Base-by-base conservation (phyloP, 306 rosid genomes). In the Comarum palustre region DNA sequence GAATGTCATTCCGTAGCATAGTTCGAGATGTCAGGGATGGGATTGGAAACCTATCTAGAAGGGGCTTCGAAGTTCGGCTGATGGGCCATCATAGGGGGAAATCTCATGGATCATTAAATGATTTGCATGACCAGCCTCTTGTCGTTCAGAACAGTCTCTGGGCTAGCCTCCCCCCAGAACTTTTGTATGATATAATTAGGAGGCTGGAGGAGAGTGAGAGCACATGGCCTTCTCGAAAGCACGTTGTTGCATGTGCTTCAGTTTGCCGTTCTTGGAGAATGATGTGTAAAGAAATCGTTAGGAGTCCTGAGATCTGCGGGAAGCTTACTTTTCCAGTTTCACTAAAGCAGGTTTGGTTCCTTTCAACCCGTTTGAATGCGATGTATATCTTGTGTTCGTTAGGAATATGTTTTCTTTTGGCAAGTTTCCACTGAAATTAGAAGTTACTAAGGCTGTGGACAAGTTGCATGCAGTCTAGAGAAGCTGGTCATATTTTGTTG, bases 1-100 rank as follows among this genome's bases (percentile, higher is more conserved):
- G 64, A 83, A 91, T 92, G 97, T 92, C 97, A 10, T 92, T 92
- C 85, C 91, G 96, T 27, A 92, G 96, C 80, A 92, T 92, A 80
- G 91, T 92, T 67, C 97, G 97, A 48, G 97, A 92, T 16, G 88
- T 92, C 24, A 87, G 96, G 79, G 97, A 89, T 78, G 90, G 97
- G 32, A 82, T 92, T 50, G 97, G 97, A 78, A 92, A 96, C 81
- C 84, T 92, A 66, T 92, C 97, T 38, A 80, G 96, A 69, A 86
- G 97, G 50, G 86, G 96, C 69, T 89, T 92, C 76, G 97, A 89
- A 82, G 84, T 92, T 52, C 78, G 92, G 74, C 74, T 92, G 64
- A 75, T 85, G 8, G 85, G 96, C 19, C 96, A 86, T 74, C 77
- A 86, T 54, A 84, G 90, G 73, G 96, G 97, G 66, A 92, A 89